Base-by-base conservation (phyloP, 768 basidiomycete genomes). In the Psilocybe azurescens region DNA sequence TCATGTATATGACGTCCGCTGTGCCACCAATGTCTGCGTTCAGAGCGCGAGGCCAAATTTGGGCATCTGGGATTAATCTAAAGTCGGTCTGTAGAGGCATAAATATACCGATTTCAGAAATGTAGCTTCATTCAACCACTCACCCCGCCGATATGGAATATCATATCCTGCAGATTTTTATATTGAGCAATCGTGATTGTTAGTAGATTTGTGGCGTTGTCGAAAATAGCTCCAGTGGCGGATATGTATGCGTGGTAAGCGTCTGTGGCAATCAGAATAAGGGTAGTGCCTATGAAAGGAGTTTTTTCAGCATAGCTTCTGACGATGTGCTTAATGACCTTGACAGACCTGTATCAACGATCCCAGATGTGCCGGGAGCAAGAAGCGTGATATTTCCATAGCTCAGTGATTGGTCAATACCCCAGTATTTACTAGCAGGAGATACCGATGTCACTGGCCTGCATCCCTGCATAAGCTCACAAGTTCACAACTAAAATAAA, bases 41-140 rank as follows among this genome's bases (percentile, higher is more conserved):
- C 61, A 86, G 75, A 2, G 77, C 67, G 41, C 86, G 83, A 0
- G 88, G 89, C 87, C 88, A 90, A 60, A 88, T 85, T 78, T 91
- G 89, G 1, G 86, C 88, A 65, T 89, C 52, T 16, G 52, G 52
- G 7, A 53, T 53, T 16, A 53, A 11, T 18, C 32, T 36, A 33
- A 53, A 53, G 32, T 33, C 32, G 5, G 32, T 53, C 52, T 53
- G 52, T 51, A 20, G 46, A 16, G 46, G 30, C 29, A 28, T 29
- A 36, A 11, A 7, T 32, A 24, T 24, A 24, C 24, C 24, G 24
- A 24, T 1, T 24, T 24, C 1, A 24, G 24, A 24, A 24, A 24
- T 24, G 24, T 24, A 24, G 24, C 24, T 24, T 24, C 24, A 24
- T 24, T 24, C 24, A 44, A 13, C 5, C 10, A 73, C 81, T 63